Percentiles rank a stretch among this genome's conserved stretches.
These are phyloP conservation scores for Tephrocybe rancida DNA, from an alignment of 768 basidiomycete genomes.

Conservation along the genomic window DNA sequence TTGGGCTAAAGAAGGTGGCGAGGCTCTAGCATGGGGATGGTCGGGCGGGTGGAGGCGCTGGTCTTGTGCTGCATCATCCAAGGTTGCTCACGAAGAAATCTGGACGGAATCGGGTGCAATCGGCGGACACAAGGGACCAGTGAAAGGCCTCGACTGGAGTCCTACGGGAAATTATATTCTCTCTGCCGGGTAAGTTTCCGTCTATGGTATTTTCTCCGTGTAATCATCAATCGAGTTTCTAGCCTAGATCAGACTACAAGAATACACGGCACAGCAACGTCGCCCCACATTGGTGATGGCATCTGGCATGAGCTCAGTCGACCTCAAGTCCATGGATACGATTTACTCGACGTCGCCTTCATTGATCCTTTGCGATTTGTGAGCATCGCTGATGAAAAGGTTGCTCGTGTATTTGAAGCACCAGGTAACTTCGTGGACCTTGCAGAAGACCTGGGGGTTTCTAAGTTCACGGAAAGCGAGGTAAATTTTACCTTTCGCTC, in stretches of 20 bases:
- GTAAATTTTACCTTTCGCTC: constrained; percentile 35
- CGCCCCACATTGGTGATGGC: constrained; percentile 4
- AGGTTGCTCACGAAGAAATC: constrained; percentile 33
- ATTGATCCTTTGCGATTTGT: constrained; percentile 78
- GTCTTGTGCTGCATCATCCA: constrained; percentile 40
- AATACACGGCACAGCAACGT: constrained; percentile 67
- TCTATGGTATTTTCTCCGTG: not conserved
- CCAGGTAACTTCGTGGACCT: constrained; percentile 77
- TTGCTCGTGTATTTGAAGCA: constrained; percentile 91
- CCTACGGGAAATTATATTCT: constrained; percentile 84
- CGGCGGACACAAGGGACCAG: constrained; percentile 82
- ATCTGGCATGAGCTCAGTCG: constrained; percentile 87
- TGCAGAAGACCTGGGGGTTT: constrained; percentile 52
- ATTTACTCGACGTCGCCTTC: constrained; percentile 80
- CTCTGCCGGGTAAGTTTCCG: constrained; percentile 69
- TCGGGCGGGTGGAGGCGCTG: constrained; percentile 93
- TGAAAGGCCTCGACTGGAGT: constrained; percentile 86
- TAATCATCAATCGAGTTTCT: constrained; percentile 10
- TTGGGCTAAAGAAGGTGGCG: constrained; percentile 67
- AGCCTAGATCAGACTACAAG: constrained; percentile 93
- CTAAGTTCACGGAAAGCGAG: constrained; percentile 48
- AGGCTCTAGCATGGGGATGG: constrained; percentile 91
- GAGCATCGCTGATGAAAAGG: constrained; percentile 96
- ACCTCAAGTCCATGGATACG: constrained; percentile 97
- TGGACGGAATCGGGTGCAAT: constrained; percentile 85